These are phyloP conservation scores for Alternaria longipes DNA, from an alignment of 2,329 filamentous ascomycete species.

Conservation along the genomic window DNA sequence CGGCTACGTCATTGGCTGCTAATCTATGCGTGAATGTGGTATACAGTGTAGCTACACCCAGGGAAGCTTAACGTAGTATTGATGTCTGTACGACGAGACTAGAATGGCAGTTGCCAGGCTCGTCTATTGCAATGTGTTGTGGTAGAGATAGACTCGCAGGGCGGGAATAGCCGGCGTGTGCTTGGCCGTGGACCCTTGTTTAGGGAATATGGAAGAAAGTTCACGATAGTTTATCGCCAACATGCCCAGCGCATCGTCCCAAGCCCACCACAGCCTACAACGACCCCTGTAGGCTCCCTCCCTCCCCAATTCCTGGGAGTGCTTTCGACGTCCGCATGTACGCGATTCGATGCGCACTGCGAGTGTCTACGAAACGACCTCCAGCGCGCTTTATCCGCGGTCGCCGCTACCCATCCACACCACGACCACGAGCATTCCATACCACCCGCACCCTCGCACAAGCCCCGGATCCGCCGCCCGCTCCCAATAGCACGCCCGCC, in stretches of 20 bases:
- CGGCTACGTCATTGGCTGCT: slow-evolving; percentile 1
- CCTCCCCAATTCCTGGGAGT: slow-evolving; percentile 26
- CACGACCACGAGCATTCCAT: slow-evolving; percentile 47
- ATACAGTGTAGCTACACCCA: background rate
- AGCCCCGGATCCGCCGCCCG: slow-evolving; percentile 40
- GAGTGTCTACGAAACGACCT: slow-evolving; percentile 50
- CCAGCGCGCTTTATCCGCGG: slow-evolving; percentile 49
- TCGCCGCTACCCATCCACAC: slow-evolving; percentile 46
- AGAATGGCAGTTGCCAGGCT: background rate
- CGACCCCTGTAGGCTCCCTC: slow-evolving; percentile 28
- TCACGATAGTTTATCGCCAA: slow-evolving; percentile 22
- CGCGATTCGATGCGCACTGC: slow-evolving; percentile 53
- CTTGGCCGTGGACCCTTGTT: slow-evolving; percentile 26
- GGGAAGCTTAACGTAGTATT: too few species aligned
- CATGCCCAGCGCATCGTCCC: slow-evolving; percentile 30
- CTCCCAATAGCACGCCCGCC: slow-evolving; percentile 39
- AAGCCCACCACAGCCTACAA: slow-evolving; percentile 21
- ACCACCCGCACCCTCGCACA: slow-evolving; percentile 41
- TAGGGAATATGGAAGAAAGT: slow-evolving; percentile 29
- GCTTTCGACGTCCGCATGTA: slow-evolving; percentile 51
- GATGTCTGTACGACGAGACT: background rate
- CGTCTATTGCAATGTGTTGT: background rate
- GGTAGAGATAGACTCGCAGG: background rate
- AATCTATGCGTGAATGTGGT: background rate
- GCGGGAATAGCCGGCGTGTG: slow-evolving; percentile 15